Conservation (phyloP, 2,329 filamentous ascomycete genomes). For the Lithohypha guttulata region DNA sequence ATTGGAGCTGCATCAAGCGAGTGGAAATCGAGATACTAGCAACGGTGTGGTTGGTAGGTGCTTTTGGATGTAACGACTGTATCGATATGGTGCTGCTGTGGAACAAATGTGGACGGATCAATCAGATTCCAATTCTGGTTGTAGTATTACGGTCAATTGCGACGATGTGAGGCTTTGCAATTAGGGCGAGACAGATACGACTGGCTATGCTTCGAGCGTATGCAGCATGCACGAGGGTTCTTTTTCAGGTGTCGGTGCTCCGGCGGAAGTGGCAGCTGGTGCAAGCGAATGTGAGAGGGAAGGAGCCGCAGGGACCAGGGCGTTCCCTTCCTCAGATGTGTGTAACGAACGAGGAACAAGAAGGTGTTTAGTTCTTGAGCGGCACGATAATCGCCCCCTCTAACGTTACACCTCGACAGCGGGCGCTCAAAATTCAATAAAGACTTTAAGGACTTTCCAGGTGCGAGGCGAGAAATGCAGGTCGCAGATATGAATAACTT, state of each 20-base stretch:
- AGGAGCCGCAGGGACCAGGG: no score
- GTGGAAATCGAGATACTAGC: not conserved
- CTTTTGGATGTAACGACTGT: not conserved
- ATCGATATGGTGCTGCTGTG: not conserved
- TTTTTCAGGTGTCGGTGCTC: no score
- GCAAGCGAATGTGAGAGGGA: conserved; percentile 1
- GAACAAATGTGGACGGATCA: not conserved
- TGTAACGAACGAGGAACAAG: no score
- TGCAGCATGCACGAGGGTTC: not conserved
- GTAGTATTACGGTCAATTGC: not conserved
- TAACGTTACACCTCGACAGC: no score
- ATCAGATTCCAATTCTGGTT: no score
- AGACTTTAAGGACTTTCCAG: not conserved
- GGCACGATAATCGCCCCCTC: no score
- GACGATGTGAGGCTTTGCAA: not conserved
- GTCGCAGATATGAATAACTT: not conserved
- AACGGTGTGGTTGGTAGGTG: no score
- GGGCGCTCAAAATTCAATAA: not conserved
- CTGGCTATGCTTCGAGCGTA: conserved; percentile 2
- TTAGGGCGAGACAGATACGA: not conserved
- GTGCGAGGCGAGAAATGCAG: not conserved
- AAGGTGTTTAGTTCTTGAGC: no score
- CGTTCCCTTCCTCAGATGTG: no score
- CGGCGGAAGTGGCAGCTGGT: no score
- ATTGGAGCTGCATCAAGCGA: conserved; percentile 7